Evolutionary conservation across 345 rosid genomes (phyloP).

Genomic region (Lepidium aucheri): DNA sequence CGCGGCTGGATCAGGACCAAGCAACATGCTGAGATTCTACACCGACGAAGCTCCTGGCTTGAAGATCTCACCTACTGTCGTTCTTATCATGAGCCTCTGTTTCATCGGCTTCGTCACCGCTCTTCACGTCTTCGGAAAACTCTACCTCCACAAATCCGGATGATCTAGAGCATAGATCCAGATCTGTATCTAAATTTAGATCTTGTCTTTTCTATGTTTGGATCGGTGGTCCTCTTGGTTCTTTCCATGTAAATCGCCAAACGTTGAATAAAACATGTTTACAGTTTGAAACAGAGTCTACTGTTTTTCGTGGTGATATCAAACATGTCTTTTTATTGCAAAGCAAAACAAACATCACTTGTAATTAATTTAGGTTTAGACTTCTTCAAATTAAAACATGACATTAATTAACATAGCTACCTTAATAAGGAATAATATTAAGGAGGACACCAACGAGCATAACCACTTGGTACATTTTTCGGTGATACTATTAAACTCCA

Average conservation of each 20-base stretch:
- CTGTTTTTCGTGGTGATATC: not conserved
- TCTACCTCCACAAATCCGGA: constrained; percentile 60
- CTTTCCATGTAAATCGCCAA: not conserved
- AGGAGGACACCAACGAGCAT: too few relatives aligned
- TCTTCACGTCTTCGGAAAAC: constrained; percentile 88
- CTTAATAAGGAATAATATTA: too few relatives aligned
- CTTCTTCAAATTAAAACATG: too few relatives aligned
- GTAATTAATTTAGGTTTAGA: too few relatives aligned
- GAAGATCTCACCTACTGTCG: constrained; percentile 89
- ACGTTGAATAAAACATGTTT: constrained; percentile 16
- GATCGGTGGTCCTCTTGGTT: not conserved
- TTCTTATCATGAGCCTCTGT: constrained; percentile 89
- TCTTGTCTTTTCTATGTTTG: not conserved
- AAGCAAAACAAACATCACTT: too few relatives aligned
- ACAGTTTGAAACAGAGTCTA: not conserved
- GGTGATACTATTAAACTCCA: too few relatives aligned
- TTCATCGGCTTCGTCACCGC: constrained; percentile 94
- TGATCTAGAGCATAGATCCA: constrained; percentile 32
- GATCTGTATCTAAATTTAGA: not conserved
- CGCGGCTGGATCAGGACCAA: constrained; percentile 31
- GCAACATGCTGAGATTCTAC: constrained; percentile 93
- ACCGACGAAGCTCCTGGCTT: constrained; percentile 90
- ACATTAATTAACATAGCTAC: too few relatives aligned
- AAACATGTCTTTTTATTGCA: too few relatives aligned
- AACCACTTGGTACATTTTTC: too few relatives aligned